Evolutionary conservation across 2,329 filamentous ascomycete genomes (phyloP).

Genomic region (Ophiocordyceps camponoti-saundersi): DNA sequence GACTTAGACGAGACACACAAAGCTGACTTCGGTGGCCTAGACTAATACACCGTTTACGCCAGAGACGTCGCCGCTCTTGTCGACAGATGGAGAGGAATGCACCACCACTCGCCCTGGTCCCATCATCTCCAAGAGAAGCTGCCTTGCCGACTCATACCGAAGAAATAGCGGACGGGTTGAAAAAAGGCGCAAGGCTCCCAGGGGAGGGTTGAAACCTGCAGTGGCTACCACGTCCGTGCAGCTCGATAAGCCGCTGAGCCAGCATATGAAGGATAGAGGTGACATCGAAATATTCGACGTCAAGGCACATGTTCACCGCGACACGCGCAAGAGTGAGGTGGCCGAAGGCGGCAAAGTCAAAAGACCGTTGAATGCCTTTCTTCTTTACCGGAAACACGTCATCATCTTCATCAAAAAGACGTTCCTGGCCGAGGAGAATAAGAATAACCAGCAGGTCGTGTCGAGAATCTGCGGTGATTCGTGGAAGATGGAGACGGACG

Average conservation of each 20-base stretch:
- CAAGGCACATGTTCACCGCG: constrained; percentile 60
- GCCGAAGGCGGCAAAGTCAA: constrained; percentile 66
- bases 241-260: constrained; percentile 44
- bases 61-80: constrained; percentile 31
- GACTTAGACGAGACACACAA: no score
- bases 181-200: constrained; percentile 1
- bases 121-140: constrained; percentile 9
- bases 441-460: constrained; percentile 89
- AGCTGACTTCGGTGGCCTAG: constrained; percentile 4
- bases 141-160: neutral
- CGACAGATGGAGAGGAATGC: constrained; percentile 5
- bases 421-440: constrained; percentile 15
- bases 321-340: constrained; percentile 46
- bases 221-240: constrained; percentile 23
- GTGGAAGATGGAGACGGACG: constrained; percentile 64
- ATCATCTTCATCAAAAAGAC: constrained; percentile 1
- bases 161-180: neutral
- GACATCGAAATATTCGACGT: constrained; percentile 59
- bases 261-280: constrained; percentile 46
- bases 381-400: constrained; percentile 89
- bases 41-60: constrained; percentile 19
- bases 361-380: constrained; percentile 93
- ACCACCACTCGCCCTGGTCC: constrained; percentile 21
- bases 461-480: constrained; percentile 74
- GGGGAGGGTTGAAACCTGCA: neutral